Percentiles rank a stretch among this genome's conserved stretches.
Conservation (phyloP, 176 grass and related monocot genomes). For the Eremochloa ophiuroides region DNA sequence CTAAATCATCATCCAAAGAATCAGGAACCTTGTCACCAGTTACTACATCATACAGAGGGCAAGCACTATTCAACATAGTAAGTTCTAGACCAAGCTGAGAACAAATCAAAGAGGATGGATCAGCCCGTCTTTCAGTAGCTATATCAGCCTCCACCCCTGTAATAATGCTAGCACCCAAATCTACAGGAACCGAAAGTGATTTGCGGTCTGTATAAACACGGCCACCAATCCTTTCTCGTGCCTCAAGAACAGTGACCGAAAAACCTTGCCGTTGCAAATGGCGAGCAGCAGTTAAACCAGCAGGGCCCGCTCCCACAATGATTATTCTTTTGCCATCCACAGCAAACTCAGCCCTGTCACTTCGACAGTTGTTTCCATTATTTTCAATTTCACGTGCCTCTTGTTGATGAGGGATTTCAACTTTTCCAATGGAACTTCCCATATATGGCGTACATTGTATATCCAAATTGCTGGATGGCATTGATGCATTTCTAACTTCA, state of each 20-base stretch:
- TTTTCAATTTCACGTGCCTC: conserved; percentile 26
- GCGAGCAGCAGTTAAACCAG: conserved; percentile 86
- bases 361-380: conserved; percentile 22
- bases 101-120: conserved; percentile 95
- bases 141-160: conserved; percentile 96
- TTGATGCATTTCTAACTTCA: conserved; percentile 24
- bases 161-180: conserved; percentile 99
- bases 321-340: conserved; percentile 55
- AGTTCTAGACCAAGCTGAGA: conserved; percentile 91
- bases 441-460: background rate
- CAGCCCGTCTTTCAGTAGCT: conserved; percentile 87
- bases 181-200: conserved; percentile 95
- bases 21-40: conserved; percentile 82
- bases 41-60: conserved; percentile 92
- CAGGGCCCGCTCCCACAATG: conserved; percentile 88
- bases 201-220: conserved; percentile 82
- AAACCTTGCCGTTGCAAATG: conserved; percentile 89
- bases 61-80: conserved; percentile 86
- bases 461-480: conserved; percentile 13
- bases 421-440: conserved; percentile 26
- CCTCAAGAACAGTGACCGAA: conserved; percentile 89
- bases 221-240: conserved; percentile 82
- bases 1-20: conserved; percentile 69
- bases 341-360: conserved; percentile 28
- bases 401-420: conserved; percentile 19